A percentile compares a stretch with the other conserved stretches of the same genome.
phyloP scores from a whole-genome alignment of 2,329 filamentous ascomycete genomes.

The Colletotrichum kahawae region DNA sequence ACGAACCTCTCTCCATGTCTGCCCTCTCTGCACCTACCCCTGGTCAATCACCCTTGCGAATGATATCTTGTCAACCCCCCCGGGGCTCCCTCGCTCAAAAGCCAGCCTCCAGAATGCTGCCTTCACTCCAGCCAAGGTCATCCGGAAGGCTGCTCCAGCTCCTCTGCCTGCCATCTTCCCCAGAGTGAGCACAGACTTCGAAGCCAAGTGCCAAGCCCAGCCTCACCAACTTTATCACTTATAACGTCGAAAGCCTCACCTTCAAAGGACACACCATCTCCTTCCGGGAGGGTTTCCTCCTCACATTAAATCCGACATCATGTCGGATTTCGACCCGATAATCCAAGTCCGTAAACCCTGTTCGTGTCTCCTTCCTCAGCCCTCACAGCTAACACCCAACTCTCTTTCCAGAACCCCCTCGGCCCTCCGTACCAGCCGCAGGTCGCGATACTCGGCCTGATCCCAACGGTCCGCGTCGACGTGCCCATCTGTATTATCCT shows the following conservation, averaged over 20 bases:
- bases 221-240: background rate
- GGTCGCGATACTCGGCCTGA: constrained; percentile 59
- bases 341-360: background rate
- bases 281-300: background rate
- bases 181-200: background rate
- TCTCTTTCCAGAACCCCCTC: constrained; percentile 15
- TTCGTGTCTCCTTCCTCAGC: background rate
- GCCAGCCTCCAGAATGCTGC: background rate
- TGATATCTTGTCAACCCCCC: constrained; percentile 9
- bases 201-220: background rate
- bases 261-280: background rate
- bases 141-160: background rate
- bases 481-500: constrained; percentile 70
- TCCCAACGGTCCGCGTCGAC: constrained; percentile 63
- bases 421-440: constrained; percentile 43
- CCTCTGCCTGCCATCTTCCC: background rate
- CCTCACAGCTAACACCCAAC: background rate
- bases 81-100: background rate
- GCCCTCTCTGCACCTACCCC: background rate
- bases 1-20: background rate
- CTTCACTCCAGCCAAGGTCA: background rate
- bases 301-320: background rate
- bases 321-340: background rate
- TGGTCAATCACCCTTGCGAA: background rate
- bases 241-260: background rate